Percentiles rank a stretch among this genome's conserved stretches.
Conservation (phyloP, 768 basidiomycete genomes). For the Auricularia sp. region DNA sequence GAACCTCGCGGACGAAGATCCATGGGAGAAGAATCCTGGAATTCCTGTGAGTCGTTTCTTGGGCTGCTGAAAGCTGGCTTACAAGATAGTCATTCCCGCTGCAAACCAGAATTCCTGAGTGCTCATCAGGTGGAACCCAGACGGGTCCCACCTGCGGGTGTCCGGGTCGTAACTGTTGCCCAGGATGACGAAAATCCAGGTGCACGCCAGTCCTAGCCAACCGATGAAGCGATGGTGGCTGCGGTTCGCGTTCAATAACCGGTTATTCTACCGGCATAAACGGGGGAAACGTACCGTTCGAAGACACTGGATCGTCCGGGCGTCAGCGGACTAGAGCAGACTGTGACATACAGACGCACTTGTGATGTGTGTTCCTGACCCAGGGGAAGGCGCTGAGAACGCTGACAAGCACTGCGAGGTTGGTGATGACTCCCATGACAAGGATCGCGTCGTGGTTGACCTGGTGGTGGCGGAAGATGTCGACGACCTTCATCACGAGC, state of each 20-base stretch:
- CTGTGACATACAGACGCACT: slow-evolving; percentile 34
- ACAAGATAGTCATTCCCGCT: slow-evolving; percentile 67
- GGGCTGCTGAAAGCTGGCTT: slow-evolving; percentile 16
- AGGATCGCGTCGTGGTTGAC: slow-evolving; percentile 48
- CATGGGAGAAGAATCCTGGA: slow-evolving; percentile 61
- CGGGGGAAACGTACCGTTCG: slow-evolving; percentile 28
- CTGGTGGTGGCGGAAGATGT: slow-evolving; percentile 41
- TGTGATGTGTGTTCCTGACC: slow-evolving; percentile 74
- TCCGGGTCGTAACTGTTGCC: slow-evolving; percentile 50
- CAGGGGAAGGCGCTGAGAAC: slow-evolving; percentile 64
- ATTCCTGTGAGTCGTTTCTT: not conserved
- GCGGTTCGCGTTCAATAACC: not conserved
- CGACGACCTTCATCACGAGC: slow-evolving; percentile 50
- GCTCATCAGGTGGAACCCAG: slow-evolving; percentile 42
- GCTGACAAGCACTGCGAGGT: slow-evolving; percentile 46
- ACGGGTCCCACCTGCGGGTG: slow-evolving; percentile 48
- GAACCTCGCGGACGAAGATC: slow-evolving; percentile 64
- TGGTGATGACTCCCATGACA: slow-evolving; percentile 51
- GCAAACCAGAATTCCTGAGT: slow-evolving; percentile 76
- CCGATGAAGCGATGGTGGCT: slow-evolving; percentile 70
- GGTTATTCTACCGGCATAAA: not conserved
- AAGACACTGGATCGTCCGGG: slow-evolving; percentile 43
- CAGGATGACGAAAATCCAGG: slow-evolving; percentile 48
- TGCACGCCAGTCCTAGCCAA: slow-evolving; percentile 51
- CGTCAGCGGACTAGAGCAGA: not conserved